These are phyloP conservation scores for Lachancea meyersii DNA, from an alignment of 805 yeast genomes.

Conservation along the genomic window DNA sequence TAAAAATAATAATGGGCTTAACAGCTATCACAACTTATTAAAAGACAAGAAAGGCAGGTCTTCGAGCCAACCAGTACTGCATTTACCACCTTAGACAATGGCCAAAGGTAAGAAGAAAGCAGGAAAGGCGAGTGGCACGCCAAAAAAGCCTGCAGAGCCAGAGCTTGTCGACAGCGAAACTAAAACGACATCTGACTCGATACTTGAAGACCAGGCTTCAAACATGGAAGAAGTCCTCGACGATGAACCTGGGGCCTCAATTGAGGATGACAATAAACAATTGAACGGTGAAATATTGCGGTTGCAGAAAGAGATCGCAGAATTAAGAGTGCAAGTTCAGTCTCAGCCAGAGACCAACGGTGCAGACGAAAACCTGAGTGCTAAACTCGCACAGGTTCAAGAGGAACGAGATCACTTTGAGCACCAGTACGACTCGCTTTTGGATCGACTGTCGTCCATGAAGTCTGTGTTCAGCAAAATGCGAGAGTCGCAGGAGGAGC, in stretches of 20 bases:
- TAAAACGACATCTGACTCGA: background rate
- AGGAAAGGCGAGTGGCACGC: slow-evolving; percentile 3
- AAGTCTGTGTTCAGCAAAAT: slow-evolving; percentile 64
- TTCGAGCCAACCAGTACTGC: too few species aligned
- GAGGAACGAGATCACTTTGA: slow-evolving; percentile 54
- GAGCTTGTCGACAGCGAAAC: background rate
- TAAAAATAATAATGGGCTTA: background rate
- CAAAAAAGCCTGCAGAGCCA: slow-evolving; percentile 3
- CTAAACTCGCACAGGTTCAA: slow-evolving; percentile 33
- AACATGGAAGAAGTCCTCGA: background rate
- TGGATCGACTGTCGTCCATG: slow-evolving; percentile 65
- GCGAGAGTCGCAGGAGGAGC: slow-evolving; percentile 61
- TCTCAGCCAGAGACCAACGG: slow-evolving; percentile 7
- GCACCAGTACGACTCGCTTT: slow-evolving; percentile 52
- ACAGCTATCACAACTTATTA: background rate
- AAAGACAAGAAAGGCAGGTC: background rate
- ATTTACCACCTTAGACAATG: slow-evolving; percentile 8
- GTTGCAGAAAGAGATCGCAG: slow-evolving; percentile 5
- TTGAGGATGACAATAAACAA: background rate
- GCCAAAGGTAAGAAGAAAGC: slow-evolving; percentile 20
- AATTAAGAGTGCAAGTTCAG: slow-evolving; percentile 6
- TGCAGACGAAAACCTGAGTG: slow-evolving; percentile 17
- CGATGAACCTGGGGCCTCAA: background rate
- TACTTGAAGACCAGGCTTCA: background rate
- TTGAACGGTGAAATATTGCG: slow-evolving; percentile 1